Conservation (phyloP, 805 yeast species). For the Myxozyma sirexii region DNA sequence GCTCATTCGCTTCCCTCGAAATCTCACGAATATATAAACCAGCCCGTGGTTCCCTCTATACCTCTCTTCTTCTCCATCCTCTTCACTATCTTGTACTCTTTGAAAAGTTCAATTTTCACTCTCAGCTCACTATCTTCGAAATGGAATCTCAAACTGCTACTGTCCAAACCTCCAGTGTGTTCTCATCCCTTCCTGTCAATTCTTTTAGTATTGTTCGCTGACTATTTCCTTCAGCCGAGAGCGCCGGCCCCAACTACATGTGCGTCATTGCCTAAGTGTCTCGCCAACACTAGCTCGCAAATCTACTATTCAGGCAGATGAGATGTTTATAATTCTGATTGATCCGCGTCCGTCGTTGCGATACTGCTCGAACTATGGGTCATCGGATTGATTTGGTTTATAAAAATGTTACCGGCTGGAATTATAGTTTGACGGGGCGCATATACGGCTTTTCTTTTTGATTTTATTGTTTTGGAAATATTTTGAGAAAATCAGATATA, state of each 20-base stretch:
- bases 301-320: no score
- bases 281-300: not conserved
- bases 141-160: constrained; percentile 4
- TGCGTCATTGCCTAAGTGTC: not conserved
- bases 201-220: not conserved
- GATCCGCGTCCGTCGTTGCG: no score
- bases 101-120: not conserved
- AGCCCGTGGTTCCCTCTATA: not conserved
- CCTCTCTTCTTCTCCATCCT: not conserved
- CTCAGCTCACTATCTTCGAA: not conserved
- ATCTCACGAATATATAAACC: no score
- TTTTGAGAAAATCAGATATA: no score
- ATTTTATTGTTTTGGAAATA: no score
- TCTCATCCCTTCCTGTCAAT: not conserved
- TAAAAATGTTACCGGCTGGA: no score
- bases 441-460: no score
- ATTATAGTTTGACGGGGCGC: no score
- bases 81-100: not conserved
- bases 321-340: no score
- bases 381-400: no score
- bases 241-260: not conserved
- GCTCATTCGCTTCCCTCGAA: no score
- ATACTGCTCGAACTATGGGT: no score
- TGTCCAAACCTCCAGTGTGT: not conserved
- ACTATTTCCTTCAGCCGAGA: not conserved